Conservation (phyloP, 257 asterid genomes). For the Solanum arcanum region DNA sequence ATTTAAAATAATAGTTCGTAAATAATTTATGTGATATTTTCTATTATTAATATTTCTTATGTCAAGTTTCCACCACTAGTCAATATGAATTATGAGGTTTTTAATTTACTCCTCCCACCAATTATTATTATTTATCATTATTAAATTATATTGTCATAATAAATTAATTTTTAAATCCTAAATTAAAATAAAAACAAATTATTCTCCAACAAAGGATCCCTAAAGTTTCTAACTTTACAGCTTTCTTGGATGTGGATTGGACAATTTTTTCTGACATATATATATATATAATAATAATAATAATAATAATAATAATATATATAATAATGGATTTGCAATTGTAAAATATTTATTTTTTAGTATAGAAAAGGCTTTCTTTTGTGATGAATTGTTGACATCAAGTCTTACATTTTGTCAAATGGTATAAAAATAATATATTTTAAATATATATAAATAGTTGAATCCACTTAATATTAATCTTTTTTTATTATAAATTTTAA, state of each 20-base stretch:
- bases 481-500: neutral
- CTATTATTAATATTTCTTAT: neutral
- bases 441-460: neutral
- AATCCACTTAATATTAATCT: neutral
- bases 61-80: neutral
- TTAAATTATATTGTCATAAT: neutral
- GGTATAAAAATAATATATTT: neutral
- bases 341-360: too few relatives aligned
- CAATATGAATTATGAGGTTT: neutral
- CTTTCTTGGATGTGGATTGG: neutral
- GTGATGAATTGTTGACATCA: neutral
- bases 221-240: neutral
- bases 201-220: neutral
- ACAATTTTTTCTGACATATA: neutral
- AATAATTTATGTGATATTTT: neutral
- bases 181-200: neutral
- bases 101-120: neutral
- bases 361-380: neutral
- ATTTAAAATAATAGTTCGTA: neutral
- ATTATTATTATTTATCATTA: neutral
- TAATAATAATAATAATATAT: too few relatives aligned
- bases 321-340: too few relatives aligned
- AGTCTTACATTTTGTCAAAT: neutral
- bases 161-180: neutral
- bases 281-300: neutral